Evolutionary conservation across 495 filamentous ascomycete species (phyloP), one percentile per base, ranked within the genome.

Genomic region (Tuber brumale): DNA sequence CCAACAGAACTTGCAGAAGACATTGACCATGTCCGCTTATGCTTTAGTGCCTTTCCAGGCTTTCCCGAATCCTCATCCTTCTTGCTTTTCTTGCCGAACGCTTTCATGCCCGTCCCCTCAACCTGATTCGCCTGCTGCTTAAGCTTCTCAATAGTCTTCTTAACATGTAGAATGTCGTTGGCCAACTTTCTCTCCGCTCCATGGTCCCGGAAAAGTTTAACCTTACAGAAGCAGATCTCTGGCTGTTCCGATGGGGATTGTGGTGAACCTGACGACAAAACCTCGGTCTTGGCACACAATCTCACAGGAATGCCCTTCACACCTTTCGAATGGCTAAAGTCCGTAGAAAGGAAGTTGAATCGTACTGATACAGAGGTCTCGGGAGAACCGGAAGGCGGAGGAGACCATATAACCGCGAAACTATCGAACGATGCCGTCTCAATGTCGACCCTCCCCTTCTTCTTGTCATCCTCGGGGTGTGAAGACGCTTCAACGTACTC

Each of bases 321-420:
- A 43, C 95, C 95, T 79, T 99, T 98, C 10, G 95, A 97, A 81
- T 97, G 94, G 82, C 94, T 98, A 83, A 98, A 99, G 82, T 99
- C 95, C 19, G 95, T 99, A 0, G 95, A 99, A 0, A 98, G 88
- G 82, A 99, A 99, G 84, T 99, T 97, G 87, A 97, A 99, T 70
- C 94, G 92, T 23, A 98, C 92, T 21, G 93, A 90, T 46, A 99
- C 88, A 41, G 88, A 90, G 84, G 93, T 95, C 72, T 97, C 91
- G 12, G 91, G 85, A 2, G 85, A 79, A 0, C 88, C 89, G 72
- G 88, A 88, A 39, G 88, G 81, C 35, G 89, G 88, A 0, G 92
- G 90, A 2, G 89, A 92, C 95, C 95, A 99, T 41, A 89, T 89
- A 21, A 97, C 93, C 8, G 89, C 92, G 82, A 99, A 97, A 14